Percentiles rank a stretch among this genome's conserved stretches.
These are phyloP conservation scores for Hordeum pubiflorum DNA, from an alignment of 202 grass and related monocot genomes.

Conservation along the genomic window DNA sequence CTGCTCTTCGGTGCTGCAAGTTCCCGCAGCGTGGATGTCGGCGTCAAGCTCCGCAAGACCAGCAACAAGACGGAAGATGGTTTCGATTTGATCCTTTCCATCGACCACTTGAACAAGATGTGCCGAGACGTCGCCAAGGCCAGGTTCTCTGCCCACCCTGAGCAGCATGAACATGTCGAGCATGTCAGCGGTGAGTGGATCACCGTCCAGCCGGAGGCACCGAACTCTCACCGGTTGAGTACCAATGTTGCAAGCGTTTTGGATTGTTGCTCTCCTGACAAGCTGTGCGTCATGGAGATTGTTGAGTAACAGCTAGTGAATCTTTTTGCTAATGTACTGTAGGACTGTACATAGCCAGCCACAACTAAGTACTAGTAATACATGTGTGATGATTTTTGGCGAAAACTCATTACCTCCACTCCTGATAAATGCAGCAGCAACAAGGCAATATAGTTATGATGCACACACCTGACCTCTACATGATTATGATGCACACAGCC, in stretches of 20 bases:
- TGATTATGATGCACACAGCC: too few species aligned
- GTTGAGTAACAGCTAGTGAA: conserved; percentile 28
- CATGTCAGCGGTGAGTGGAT: conserved; percentile 39
- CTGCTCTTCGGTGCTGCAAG: conserved; percentile 55
- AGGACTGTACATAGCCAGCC: conserved; percentile 18
- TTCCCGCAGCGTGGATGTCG: conserved; percentile 35
- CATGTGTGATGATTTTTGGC: too few species aligned
- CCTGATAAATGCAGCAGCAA: too few species aligned
- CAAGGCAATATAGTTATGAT: too few species aligned
- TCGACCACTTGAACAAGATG: conserved; percentile 55
- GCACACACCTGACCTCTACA: too few species aligned
- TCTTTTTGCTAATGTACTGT: conserved; percentile 1
- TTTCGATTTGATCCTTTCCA: conserved; percentile 67
- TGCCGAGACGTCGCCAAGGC: conserved; percentile 57
- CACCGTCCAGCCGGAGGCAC: conserved; percentile 26
- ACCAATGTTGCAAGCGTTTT: conserved; percentile 36
- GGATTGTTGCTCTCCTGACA: conserved; percentile 45
- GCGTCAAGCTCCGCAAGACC: conserved; percentile 40
- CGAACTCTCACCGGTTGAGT: conserved; percentile 45
- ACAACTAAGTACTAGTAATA: not conserved
- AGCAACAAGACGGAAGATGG: not conserved
- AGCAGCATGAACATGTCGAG: conserved; percentile 49
- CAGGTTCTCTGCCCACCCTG: conserved; percentile 30
- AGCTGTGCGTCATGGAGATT: conserved; percentile 54
- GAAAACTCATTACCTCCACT: too few species aligned